These are phyloP conservation scores for Claviceps sorghi DNA, from an alignment of 2,329 filamentous ascomycete genomes.

Conservation along the genomic window DNA sequence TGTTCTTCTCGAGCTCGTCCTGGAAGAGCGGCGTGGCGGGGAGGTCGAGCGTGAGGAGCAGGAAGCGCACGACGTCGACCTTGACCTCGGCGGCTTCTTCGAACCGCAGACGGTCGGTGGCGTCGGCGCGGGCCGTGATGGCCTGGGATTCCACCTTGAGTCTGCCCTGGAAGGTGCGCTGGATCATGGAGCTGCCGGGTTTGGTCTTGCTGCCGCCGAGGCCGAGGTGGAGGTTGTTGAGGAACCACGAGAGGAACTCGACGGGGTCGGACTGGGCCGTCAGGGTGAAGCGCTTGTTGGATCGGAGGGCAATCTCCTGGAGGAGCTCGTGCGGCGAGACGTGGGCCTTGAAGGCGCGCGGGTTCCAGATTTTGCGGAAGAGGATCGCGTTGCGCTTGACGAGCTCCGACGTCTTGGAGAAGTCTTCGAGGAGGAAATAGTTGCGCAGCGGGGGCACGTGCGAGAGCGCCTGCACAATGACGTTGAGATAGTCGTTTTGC, in stretches of 20 bases:
- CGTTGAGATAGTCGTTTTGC: slow-evolving; percentile 96
- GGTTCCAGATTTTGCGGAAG: slow-evolving; percentile 96
- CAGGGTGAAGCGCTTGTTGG: slow-evolving; percentile 82
- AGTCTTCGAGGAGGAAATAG: slow-evolving; percentile 77
- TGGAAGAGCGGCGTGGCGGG: slow-evolving; percentile 89
- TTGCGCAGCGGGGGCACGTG: slow-evolving; percentile 85
- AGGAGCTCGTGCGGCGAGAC: slow-evolving; percentile 95
- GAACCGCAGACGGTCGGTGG: slow-evolving; percentile 76
- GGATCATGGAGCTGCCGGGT: slow-evolving; percentile 71
- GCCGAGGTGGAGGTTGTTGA: slow-evolving; percentile 86
- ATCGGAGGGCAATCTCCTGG: slow-evolving; percentile 81
- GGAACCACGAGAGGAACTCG: slow-evolving; percentile 93
- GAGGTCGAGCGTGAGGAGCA: slow-evolving; percentile 85
- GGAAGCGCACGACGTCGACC: slow-evolving; percentile 62
- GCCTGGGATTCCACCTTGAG: slow-evolving; percentile 86
- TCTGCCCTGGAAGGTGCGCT: slow-evolving; percentile 84
- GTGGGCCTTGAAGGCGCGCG: slow-evolving; percentile 87
- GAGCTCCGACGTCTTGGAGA: slow-evolving; percentile 58
- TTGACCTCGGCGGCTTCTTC: slow-evolving; percentile 78
- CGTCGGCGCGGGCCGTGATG: slow-evolving; percentile 82
- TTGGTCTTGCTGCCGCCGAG: slow-evolving; percentile 82
- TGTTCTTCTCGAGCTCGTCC: slow-evolving; percentile 85
- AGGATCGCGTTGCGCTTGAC: slow-evolving; percentile 78
- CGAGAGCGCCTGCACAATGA: slow-evolving; percentile 78
- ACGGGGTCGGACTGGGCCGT: slow-evolving; percentile 88